Conservation (phyloP, 2,329 filamentous ascomycete species). For the Botrytis byssoidea region DNA sequence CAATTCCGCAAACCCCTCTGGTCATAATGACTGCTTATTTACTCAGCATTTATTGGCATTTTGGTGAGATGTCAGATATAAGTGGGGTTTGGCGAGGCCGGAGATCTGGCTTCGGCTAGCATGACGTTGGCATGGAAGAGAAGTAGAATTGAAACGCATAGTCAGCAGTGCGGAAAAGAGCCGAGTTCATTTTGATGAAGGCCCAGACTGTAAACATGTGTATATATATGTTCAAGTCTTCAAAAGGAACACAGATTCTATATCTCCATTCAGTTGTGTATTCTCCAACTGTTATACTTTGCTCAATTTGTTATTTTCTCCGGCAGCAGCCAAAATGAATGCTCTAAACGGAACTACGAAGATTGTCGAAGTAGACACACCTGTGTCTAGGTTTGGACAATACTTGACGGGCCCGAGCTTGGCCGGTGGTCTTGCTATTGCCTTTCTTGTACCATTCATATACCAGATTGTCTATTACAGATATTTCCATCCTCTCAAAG, state of each 20-base stretch:
- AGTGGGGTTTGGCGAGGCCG: not conserved
- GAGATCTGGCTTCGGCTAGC: not conserved
- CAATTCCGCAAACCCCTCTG: not conserved
- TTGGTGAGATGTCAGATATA: conserved; percentile 1
- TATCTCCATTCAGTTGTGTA: not conserved
- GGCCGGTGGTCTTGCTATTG: not conserved
- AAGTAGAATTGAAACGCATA: not conserved
- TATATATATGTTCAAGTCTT: not conserved
- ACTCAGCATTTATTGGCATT: not conserved
- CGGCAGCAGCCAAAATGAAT: not conserved
- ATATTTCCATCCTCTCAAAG: conserved; percentile 52
- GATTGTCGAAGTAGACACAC: not conserved
- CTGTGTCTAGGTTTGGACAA: not conserved
- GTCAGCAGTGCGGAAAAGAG: conserved; percentile 1
- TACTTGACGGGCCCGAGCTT: not conserved
- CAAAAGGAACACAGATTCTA: not conserved
- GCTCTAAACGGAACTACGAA: not conserved
- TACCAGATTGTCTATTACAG: conserved; percentile 49
- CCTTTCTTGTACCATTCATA: conserved; percentile 13
- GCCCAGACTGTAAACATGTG: not conserved
- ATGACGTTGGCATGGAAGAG: not conserved
- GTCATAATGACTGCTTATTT: not conserved
- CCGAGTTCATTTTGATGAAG: not conserved
- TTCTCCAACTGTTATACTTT: not conserved
- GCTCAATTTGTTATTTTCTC: not conserved